Conservation (phyloP, 164 flowering plant genomes). For the Houttuynia cordata region DNA sequence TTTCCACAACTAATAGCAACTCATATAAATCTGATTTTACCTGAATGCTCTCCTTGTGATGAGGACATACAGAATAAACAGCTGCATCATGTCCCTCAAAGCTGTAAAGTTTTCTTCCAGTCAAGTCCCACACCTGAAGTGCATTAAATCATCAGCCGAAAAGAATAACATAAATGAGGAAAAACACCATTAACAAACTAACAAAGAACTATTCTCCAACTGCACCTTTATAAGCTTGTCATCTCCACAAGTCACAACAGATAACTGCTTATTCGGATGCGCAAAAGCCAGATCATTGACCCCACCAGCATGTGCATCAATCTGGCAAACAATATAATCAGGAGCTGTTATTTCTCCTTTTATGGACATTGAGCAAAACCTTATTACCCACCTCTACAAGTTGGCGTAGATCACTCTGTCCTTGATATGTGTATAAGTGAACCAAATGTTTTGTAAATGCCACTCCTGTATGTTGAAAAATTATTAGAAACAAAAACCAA, state of each 20-base stretch:
- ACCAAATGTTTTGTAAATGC: conserved; percentile 72
- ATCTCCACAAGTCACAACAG: conserved; percentile 81
- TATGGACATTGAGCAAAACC: conserved; percentile 2
- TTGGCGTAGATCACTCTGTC: conserved; percentile 57
- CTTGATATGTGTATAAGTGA: conserved; percentile 60
- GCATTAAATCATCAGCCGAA: neutral
- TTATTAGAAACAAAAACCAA: neutral
- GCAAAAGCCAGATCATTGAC: conserved; percentile 86
- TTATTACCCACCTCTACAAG: conserved; percentile 46
- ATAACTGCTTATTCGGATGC: conserved; percentile 70
- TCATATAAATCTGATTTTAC: conserved; percentile 16
- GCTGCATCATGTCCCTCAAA: conserved; percentile 95
- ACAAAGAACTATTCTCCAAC: neutral
- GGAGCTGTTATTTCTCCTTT: neutral
- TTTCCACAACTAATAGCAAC: too few relatives aligned
- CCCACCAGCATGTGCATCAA: conserved; percentile 82
- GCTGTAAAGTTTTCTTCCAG: conserved; percentile 48
- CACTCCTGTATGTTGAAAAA: conserved; percentile 18
- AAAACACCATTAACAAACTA: too few relatives aligned
- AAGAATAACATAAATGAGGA: neutral
- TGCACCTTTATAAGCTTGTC: conserved; percentile 74
- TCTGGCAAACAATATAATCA: conserved; percentile 27
- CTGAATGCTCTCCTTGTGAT: conserved; percentile 88
- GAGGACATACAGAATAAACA: conserved; percentile 80
- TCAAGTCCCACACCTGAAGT: conserved; percentile 80